A percentile compares a stretch with the other conserved stretches of the same genome.
Evolutionary conservation across 2,329 filamentous ascomycete genomes (phyloP).

Genomic region (Fusarium gaditjirri): DNA sequence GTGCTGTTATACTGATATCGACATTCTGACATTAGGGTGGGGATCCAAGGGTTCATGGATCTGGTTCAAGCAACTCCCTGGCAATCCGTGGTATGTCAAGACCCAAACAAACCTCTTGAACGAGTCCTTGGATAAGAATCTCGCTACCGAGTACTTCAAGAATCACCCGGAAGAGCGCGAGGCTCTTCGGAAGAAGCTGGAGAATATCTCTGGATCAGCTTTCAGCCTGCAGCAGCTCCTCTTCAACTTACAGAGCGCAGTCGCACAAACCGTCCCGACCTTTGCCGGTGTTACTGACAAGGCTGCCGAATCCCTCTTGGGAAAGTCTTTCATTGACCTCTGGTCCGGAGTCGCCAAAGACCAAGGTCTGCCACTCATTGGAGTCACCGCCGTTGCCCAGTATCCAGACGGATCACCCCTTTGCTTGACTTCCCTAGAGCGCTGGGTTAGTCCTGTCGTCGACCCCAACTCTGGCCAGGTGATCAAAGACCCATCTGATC

Average conservation of each 20-base stretch:
- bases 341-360: background rate
- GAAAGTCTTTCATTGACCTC: background rate
- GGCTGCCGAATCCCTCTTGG: background rate
- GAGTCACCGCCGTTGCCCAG: background rate
- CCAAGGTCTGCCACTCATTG: background rate
- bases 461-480: background rate
- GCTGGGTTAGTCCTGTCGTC: background rate
- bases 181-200: background rate
- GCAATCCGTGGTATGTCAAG: background rate
- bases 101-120: background rate
- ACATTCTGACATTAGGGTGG: background rate
- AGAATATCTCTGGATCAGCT: background rate
- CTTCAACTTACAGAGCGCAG: background rate
- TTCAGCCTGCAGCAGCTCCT: background rate
- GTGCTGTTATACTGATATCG: background rate
- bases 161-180: background rate
- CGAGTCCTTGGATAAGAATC: background rate
- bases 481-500: background rate
- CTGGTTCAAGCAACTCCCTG: background rate
- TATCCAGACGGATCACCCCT: background rate
- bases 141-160: background rate
- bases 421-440: background rate
- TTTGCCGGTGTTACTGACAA: background rate
- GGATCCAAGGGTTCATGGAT: background rate
- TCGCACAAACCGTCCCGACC: background rate